Conservation (phyloP, 768 basidiomycete genomes). For the Naganishia friedmannii region DNA sequence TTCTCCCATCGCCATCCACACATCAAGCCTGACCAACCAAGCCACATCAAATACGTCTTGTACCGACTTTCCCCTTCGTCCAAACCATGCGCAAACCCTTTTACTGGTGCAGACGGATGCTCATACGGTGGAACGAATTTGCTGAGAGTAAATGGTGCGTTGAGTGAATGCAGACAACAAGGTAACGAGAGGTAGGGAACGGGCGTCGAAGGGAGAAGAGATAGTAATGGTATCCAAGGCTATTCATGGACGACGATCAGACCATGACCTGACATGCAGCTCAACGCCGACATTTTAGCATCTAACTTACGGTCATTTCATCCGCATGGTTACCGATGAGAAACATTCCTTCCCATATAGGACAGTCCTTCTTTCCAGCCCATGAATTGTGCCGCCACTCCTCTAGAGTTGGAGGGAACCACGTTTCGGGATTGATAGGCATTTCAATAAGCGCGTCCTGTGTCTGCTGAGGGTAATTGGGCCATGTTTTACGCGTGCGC, state of each 20-base stretch:
- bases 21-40: slow-evolving; percentile 67
- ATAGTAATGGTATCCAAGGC: slow-evolving; percentile 84
- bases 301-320: slow-evolving; percentile 65
- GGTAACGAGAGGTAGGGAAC: slow-evolving; percentile 62
- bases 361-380: slow-evolving; percentile 39
- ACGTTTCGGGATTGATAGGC: slow-evolving; percentile 64
- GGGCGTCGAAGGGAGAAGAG: slow-evolving; percentile 53
- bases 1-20: slow-evolving; percentile 86
- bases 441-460: slow-evolving; percentile 64
- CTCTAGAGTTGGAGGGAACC: slow-evolving; percentile 47
- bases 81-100: slow-evolving; percentile 52
- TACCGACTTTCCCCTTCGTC: slow-evolving; percentile 64
- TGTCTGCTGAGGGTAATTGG: slow-evolving; percentile 66
- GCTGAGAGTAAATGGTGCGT: slow-evolving; percentile 67
- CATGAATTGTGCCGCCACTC: slow-evolving; percentile 43
- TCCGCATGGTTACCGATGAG: slow-evolving; percentile 94
- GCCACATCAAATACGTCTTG: slow-evolving; percentile 79
- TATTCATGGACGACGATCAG: slow-evolving; percentile 20
- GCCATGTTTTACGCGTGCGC: slow-evolving; percentile 80
- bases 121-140: slow-evolving; percentile 36
- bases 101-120: slow-evolving; percentile 40
- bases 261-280: neutral
- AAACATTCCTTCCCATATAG: slow-evolving; percentile 61
- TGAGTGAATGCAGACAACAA: slow-evolving; percentile 65
- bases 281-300: neutral